Conservation (phyloP, 495 filamentous ascomycete species). For the Articulospora tetracladia region DNA sequence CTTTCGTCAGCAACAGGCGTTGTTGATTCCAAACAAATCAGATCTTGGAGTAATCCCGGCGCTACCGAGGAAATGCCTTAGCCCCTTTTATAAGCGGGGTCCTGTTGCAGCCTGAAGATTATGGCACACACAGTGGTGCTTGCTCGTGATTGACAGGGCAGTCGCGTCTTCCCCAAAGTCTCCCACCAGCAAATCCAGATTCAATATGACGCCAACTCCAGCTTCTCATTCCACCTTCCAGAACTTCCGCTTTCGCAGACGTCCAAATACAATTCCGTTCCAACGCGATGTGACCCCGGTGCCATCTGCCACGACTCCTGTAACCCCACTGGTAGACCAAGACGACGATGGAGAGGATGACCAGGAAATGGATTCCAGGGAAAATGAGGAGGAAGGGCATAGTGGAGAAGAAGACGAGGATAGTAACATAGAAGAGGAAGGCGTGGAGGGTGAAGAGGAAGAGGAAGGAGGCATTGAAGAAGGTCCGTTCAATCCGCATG, state of each 20-base stretch:
- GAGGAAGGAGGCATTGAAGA: constrained; percentile 32
- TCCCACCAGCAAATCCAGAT: neutral
- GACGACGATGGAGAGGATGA: constrained; percentile 27
- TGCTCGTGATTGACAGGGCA: neutral
- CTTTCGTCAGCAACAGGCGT: neutral
- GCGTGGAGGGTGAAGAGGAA: constrained; percentile 24
- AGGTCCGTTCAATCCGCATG: constrained; percentile 22
- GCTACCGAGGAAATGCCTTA: neutral
- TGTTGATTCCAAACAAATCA: neutral
- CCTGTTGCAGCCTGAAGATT: neutral
- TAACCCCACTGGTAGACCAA: constrained; percentile 25
- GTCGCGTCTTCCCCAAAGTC: constrained; percentile 5
- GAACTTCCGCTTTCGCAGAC: constrained; percentile 1
- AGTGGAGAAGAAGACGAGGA: constrained; percentile 21
- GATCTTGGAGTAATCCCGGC: neutral
- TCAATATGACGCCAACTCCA: constrained; percentile 16
- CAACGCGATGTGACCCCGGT: constrained; percentile 12
- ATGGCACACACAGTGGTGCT: neutral
- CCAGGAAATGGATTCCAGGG: constrained; percentile 22
- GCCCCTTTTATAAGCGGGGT: neutral
- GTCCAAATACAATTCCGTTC: constrained; percentile 16
- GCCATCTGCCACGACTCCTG: constrained; percentile 27
- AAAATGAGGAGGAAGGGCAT: constrained; percentile 19
- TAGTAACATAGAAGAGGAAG: constrained; percentile 18
- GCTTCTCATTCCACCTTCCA: constrained; percentile 4